Evolutionary conservation across 257 asterid genomes (phyloP).

Genomic region (Fraxinus americana): DNA sequence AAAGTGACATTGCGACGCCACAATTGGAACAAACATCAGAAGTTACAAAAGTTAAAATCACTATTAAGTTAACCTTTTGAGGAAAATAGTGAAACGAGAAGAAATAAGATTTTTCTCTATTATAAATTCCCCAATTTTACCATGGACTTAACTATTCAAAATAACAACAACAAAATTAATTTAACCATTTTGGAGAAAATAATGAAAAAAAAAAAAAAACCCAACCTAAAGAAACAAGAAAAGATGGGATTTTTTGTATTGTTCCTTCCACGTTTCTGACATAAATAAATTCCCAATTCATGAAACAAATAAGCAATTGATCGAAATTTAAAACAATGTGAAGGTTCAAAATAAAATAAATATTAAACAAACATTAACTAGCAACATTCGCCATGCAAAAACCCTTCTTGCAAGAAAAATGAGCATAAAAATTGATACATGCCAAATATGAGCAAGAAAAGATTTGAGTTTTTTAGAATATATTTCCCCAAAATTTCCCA

Average conservation of each 20-base stretch:
- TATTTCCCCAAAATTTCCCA: neutral
- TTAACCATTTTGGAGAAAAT: neutral
- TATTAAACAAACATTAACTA: neutral
- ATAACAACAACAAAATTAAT: neutral
- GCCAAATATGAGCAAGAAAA: neutral
- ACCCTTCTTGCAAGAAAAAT: neutral
- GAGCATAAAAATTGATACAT: neutral
- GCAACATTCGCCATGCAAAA: neutral
- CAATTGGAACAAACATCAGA: neutral
- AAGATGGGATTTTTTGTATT: neutral
- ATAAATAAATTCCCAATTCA: neutral
- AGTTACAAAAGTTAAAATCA: neutral
- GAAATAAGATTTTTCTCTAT: neutral
- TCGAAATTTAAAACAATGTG: neutral
- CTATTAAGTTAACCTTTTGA: neutral
- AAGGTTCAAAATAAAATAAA: neutral
- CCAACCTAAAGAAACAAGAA: neutral
- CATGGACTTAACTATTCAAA: neutral
- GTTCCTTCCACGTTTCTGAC: neutral
- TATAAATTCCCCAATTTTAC: neutral
- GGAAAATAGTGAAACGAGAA: neutral
- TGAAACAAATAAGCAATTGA: neutral
- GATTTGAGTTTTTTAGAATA: neutral
- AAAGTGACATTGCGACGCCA: neutral
- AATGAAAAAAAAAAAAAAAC: no score